These are phyloP conservation scores for Neurospora africana DNA, from an alignment of 495 filamentous ascomycete genomes.

Conservation along the genomic window DNA sequence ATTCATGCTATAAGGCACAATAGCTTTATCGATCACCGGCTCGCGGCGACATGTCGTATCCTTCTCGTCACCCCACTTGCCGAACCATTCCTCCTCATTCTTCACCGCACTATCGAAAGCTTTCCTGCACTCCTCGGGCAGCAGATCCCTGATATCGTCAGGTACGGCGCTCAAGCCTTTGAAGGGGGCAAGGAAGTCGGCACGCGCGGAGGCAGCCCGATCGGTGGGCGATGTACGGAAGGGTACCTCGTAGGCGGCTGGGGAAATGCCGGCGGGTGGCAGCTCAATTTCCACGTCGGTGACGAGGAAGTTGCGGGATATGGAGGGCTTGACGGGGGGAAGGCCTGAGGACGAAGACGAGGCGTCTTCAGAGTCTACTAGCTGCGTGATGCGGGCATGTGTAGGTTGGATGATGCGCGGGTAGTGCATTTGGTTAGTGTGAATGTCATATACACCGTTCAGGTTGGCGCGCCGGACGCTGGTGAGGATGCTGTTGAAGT, in stretches of 20 bases:
- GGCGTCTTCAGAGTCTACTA: slow-evolving; percentile 26
- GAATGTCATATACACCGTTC: slow-evolving; percentile 78
- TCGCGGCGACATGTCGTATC: slow-evolving; percentile 31
- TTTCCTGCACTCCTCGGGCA: slow-evolving; percentile 60
- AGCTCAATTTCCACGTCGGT: slow-evolving; percentile 58
- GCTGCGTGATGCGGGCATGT: slow-evolving; percentile 66
- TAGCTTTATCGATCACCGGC: slow-evolving; percentile 46
- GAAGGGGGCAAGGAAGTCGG: slow-evolving; percentile 43
- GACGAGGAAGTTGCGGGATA: slow-evolving; percentile 66
- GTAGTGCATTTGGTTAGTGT: slow-evolving; percentile 83
- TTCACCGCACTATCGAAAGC: slow-evolving; percentile 55
- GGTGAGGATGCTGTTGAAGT: slow-evolving; percentile 65
- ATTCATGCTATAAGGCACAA: slow-evolving; percentile 36
- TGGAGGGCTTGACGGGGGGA: slow-evolving; percentile 49
- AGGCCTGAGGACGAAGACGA: slow-evolving; percentile 38
- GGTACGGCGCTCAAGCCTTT: slow-evolving; percentile 55
- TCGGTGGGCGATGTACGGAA: slow-evolving; percentile 25
- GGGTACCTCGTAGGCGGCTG: slow-evolving; percentile 36
- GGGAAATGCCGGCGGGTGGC: slow-evolving; percentile 34
- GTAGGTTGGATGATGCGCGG: slow-evolving; percentile 86
- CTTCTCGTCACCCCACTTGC: slow-evolving; percentile 55
- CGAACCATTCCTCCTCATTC: slow-evolving; percentile 61
- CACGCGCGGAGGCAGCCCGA: slow-evolving; percentile 6
- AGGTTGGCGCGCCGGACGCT: slow-evolving; percentile 54
- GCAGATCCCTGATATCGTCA: slow-evolving; percentile 55